These are phyloP conservation scores for Tieghemostelium lacteum DNA, from an alignment of 78 protist species.

Conservation along the genomic window DNA sequence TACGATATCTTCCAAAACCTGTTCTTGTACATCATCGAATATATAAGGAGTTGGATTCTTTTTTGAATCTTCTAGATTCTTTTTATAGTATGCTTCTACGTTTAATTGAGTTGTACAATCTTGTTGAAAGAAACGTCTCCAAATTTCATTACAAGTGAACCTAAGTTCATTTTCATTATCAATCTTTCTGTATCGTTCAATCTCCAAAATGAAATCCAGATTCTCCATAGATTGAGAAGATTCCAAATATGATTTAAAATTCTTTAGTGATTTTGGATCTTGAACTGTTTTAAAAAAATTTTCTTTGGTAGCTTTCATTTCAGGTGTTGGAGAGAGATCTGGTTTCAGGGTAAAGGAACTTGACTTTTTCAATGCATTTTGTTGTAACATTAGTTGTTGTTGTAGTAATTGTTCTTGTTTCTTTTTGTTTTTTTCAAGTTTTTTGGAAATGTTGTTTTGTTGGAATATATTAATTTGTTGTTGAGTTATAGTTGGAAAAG, in stretches of 20 bases:
- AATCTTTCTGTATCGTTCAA: conserved; percentile 46
- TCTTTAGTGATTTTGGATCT: conserved; percentile 23
- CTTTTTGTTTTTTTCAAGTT: background rate
- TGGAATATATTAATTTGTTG: background rate
- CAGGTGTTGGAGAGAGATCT: conserved; percentile 18
- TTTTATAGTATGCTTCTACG: conserved; percentile 15
- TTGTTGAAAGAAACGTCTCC: conserved; percentile 63
- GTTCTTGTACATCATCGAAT: conserved; percentile 52
- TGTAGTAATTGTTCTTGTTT: too few relatives aligned
- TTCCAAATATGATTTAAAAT: conserved; percentile 33
- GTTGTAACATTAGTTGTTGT: background rate
- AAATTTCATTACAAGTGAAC: conserved; percentile 37
- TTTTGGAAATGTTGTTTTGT: background rate
- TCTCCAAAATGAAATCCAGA: conserved; percentile 41
- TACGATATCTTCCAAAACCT: conserved; percentile 48
- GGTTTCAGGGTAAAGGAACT: background rate
- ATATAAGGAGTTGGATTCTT: background rate
- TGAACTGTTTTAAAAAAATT: conserved; percentile 38
- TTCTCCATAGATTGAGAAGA: conserved; percentile 41
- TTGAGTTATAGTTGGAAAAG: conserved; percentile 34
- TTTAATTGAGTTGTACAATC: conserved; percentile 27
- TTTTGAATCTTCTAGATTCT: conserved; percentile 1
- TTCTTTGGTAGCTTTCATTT: conserved; percentile 65
- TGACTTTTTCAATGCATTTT: background rate
- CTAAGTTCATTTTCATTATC: background rate